Percentiles rank a stretch among this genome's conserved stretches.
phyloP scores from a whole-genome alignment of 768 basidiomycete species.

The Amanita jacksonii region DNA sequence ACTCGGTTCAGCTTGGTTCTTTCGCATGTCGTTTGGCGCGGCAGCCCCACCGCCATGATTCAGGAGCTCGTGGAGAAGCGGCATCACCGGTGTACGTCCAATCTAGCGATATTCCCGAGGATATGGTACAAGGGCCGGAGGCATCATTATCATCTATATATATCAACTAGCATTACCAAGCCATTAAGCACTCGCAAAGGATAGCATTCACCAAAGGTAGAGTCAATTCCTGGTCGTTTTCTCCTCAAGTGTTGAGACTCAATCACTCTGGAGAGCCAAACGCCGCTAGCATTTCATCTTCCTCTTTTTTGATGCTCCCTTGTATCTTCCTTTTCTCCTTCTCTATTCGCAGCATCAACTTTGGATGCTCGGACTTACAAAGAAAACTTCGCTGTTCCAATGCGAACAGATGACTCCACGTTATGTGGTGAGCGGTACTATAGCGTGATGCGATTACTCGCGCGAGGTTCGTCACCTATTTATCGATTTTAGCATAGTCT shows the following conservation, averaged over 20 bases:
- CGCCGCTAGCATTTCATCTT: constrained; percentile 1
- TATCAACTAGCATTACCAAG: not conserved
- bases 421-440: too few relatives aligned
- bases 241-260: not conserved
- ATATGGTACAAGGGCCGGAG: not conserved
- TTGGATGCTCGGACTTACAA: too few relatives aligned
- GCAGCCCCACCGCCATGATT: constrained; percentile 3
- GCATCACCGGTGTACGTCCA: not conserved
- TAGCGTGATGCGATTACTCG: too few relatives aligned
- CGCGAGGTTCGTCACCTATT: too few relatives aligned
- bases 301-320: not conserved
- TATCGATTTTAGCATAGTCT: too few relatives aligned
- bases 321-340: constrained; percentile 1
- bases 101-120: constrained; percentile 2
- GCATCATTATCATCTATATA: constrained; percentile 1
- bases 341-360: not conserved
- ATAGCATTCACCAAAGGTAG: not conserved
- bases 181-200: not conserved
- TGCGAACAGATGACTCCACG: too few relatives aligned
- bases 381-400: too few relatives aligned
- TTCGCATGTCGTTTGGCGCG: not conserved
- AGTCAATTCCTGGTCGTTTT: not conserved
- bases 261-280: not conserved
- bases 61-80: not conserved
- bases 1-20: not conserved